Conservation (phyloP, 441 rosid species). For the Pelargonium australe region DNA sequence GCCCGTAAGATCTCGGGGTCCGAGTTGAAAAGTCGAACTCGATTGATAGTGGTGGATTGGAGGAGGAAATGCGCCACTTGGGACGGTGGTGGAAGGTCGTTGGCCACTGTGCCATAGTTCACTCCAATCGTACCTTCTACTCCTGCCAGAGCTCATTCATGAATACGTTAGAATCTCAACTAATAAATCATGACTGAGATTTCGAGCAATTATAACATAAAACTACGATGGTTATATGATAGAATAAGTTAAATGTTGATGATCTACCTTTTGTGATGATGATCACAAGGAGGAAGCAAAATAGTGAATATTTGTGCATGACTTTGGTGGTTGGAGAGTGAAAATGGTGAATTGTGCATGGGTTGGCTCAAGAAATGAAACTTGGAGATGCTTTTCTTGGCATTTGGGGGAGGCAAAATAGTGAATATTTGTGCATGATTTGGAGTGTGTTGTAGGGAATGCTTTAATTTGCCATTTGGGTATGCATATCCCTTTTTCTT, state of each 20-base stretch:
- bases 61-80: constrained; percentile 56
- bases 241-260: too few species aligned
- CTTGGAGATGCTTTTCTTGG: neutral
- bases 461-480: neutral
- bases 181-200: too few species aligned
- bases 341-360: neutral
- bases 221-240: too few species aligned
- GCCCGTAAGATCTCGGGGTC: constrained; percentile 58
- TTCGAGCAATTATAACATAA: too few species aligned
- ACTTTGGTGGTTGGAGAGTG: neutral
- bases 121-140: constrained; percentile 38
- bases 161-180: too few species aligned
- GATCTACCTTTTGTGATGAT: neutral
- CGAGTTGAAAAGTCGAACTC: constrained; percentile 60
- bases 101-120: constrained; percentile 68
- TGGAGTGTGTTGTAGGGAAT: neutral
- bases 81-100: constrained; percentile 64
- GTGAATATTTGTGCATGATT: too few species aligned
- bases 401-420: neutral
- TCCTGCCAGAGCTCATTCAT: too few species aligned
- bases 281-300: neutral
- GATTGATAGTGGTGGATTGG: constrained; percentile 51
- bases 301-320: neutral
- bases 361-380: neutral
- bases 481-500: neutral